phyloP scores from a whole-genome alignment of 164 flowering plant species.

The Tetracentron sinense region DNA sequence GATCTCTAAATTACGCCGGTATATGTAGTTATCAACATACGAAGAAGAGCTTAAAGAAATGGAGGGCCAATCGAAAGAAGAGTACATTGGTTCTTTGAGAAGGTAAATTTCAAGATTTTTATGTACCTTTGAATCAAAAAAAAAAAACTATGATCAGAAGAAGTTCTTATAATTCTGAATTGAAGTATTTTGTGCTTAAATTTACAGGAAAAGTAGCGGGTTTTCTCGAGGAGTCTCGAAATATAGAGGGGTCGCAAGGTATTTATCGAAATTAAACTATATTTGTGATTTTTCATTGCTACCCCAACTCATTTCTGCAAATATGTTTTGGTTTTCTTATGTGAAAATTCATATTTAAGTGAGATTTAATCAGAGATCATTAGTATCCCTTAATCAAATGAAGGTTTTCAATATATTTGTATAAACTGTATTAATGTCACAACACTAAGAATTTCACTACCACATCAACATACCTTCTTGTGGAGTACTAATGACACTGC shows the following conservation, averaged over 20 bases:
- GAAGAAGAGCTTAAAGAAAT: conserved; percentile 64
- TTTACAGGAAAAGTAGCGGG: conserved; percentile 83
- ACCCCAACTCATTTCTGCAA: too few relatives aligned
- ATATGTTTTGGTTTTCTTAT: too few relatives aligned
- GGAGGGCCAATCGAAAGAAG: conserved; percentile 84
- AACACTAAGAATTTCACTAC: too few relatives aligned
- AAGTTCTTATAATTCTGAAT: not conserved
- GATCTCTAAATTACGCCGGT: not conserved
- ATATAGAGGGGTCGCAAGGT: conserved; percentile 95
- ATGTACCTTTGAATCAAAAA: not conserved
- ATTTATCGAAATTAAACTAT: conserved; percentile 6
- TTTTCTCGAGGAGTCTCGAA: conserved; percentile 93
- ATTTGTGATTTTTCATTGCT: not conserved
- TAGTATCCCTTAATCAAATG: too few relatives aligned
- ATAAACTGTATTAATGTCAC: too few relatives aligned
- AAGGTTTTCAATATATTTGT: too few relatives aligned
- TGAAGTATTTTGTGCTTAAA: not conserved
- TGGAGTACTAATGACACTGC: too few relatives aligned
- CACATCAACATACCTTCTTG: too few relatives aligned
- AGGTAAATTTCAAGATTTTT: conserved; percentile 37
- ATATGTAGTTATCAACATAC: conserved; percentile 53
- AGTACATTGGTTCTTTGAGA: conserved; percentile 88
- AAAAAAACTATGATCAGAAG: not conserved
- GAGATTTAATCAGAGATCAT: too few relatives aligned
- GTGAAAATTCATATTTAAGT: too few relatives aligned